Evolutionary conservation across 1,139 yeast genomes (phyloP).

Genomic region (Candida tunisiensis): DNA sequence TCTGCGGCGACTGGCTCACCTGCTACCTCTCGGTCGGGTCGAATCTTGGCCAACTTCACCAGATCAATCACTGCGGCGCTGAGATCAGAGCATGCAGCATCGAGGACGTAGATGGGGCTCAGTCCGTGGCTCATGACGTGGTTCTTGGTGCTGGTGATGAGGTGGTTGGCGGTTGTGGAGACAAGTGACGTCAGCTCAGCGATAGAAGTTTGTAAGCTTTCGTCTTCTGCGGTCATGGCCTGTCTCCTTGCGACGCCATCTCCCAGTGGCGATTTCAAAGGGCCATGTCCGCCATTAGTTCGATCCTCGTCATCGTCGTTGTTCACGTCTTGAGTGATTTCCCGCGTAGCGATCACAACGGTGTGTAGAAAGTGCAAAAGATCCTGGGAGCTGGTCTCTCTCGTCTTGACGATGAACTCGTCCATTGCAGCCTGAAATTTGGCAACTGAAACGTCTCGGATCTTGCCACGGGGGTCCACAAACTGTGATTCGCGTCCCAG

Average conservation of each 20-base stretch:
- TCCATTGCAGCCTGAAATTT: constrained; percentile 17
- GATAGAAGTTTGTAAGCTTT: constrained; percentile 6
- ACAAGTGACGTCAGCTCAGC: constrained; percentile 23
- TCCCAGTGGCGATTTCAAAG: constrained; percentile 1
- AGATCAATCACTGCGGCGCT: constrained; percentile 61
- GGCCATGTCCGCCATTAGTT: background rate
- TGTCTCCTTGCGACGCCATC: too few relatives aligned
- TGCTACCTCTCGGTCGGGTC: constrained; percentile 2
- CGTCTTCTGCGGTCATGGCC: too few relatives aligned
- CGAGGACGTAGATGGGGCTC: constrained; percentile 57
- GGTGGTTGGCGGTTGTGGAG: constrained; percentile 58
- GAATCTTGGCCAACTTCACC: constrained; percentile 36
- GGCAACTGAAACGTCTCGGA: constrained; percentile 11
- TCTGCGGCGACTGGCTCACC: constrained; percentile 1
- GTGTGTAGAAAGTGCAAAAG: constrained; percentile 16
- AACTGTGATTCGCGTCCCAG: constrained; percentile 1
- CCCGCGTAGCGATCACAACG: constrained; percentile 20
- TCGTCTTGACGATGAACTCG: constrained; percentile 15
- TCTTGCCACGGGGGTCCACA: constrained; percentile 8
- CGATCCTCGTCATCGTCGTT: constrained; percentile 17
- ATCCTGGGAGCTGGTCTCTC: constrained; percentile 10
- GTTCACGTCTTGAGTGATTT: constrained; percentile 20
- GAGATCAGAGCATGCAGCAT: constrained; percentile 66
- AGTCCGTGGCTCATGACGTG: constrained; percentile 45
- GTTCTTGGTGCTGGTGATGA: constrained; percentile 66